Percentiles rank a stretch among this genome's conserved stretches.
Evolutionary conservation across 441 rosid species (phyloP).

Genomic region (Arabidopsis lyrata): DNA sequence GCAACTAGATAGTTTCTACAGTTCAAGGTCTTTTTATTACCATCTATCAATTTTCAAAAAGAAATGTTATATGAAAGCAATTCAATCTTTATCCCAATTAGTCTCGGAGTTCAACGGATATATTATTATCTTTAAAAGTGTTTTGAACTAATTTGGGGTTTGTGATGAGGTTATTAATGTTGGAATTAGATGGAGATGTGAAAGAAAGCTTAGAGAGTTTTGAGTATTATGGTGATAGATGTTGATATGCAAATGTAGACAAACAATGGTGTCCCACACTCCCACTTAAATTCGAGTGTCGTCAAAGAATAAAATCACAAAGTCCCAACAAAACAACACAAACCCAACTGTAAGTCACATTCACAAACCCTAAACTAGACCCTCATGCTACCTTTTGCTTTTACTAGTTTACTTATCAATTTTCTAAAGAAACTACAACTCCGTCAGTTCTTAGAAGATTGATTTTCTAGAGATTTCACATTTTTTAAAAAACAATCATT

Average conservation of each 20-base stretch:
- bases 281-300: conserved; percentile 40
- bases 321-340: conserved; percentile 41
- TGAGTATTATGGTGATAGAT: conserved; percentile 45
- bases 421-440: conserved; percentile 21
- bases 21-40: background rate
- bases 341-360: conserved; percentile 56
- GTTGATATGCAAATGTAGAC: conserved; percentile 45
- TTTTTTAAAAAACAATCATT: no score
- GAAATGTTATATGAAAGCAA: background rate
- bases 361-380: conserved; percentile 43
- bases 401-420: conserved; percentile 38
- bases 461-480: no score
- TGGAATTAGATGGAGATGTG: conserved; percentile 30
- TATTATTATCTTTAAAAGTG: background rate
- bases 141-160: conserved; percentile 25
- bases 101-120: conserved; percentile 8
- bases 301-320: conserved; percentile 38
- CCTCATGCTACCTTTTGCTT: conserved; percentile 47
- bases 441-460: no score
- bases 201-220: conserved; percentile 29
- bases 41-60: background rate
- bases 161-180: conserved; percentile 19
- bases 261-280: conserved; percentile 44
- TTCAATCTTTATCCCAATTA: background rate
- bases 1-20: background rate